phyloP scores from a whole-genome alignment of 345 rosid genomes.

The Brassica cretica region DNA sequence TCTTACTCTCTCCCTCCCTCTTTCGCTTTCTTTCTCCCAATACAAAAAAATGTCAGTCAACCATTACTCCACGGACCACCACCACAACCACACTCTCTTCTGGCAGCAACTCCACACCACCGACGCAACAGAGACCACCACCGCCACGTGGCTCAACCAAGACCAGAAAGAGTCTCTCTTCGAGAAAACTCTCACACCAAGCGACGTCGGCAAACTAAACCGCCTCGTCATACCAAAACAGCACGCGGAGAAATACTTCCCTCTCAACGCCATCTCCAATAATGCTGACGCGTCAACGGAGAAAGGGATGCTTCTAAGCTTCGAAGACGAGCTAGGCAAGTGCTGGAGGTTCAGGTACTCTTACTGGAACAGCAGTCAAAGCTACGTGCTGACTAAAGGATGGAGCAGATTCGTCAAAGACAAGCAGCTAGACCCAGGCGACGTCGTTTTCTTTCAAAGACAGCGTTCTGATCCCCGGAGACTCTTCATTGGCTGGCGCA shows the following conservation, averaged over 20 bases:
- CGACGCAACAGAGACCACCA: slow-evolving; percentile 29
- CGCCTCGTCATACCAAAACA: slow-evolving; percentile 87
- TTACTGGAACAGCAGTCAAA: slow-evolving; percentile 79
- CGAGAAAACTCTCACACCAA: slow-evolving; percentile 79
- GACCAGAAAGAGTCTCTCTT: slow-evolving; percentile 56
- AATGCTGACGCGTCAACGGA: slow-evolving; percentile 24
- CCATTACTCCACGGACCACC: slow-evolving; percentile 51
- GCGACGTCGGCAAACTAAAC: slow-evolving; percentile 92
- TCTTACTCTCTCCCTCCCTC: slow-evolving; percentile 28
- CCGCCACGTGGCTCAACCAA: slow-evolving; percentile 32
- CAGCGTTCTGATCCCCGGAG: slow-evolving; percentile 50
- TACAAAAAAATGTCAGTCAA: slow-evolving; percentile 47
- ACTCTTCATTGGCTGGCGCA: slow-evolving; percentile 73
- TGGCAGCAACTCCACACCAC: slow-evolving; percentile 43
- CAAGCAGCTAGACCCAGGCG: slow-evolving; percentile 79
- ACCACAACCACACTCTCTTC: slow-evolving; percentile 33
- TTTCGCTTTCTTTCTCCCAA: slow-evolving; percentile 18
- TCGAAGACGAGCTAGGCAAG: slow-evolving; percentile 82
- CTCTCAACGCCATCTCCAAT: slow-evolving; percentile 44
- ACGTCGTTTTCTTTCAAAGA: slow-evolving; percentile 63
- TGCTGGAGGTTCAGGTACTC: slow-evolving; percentile 86
- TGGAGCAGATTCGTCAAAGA: slow-evolving; percentile 91
- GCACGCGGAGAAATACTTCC: slow-evolving; percentile 84
- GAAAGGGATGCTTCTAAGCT: slow-evolving; percentile 55
- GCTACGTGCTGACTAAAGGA: slow-evolving; percentile 89